These are phyloP conservation scores for Bolboschoenus planiculmis DNA, from an alignment of 176 grass and related monocot species.

Conservation along the genomic window DNA sequence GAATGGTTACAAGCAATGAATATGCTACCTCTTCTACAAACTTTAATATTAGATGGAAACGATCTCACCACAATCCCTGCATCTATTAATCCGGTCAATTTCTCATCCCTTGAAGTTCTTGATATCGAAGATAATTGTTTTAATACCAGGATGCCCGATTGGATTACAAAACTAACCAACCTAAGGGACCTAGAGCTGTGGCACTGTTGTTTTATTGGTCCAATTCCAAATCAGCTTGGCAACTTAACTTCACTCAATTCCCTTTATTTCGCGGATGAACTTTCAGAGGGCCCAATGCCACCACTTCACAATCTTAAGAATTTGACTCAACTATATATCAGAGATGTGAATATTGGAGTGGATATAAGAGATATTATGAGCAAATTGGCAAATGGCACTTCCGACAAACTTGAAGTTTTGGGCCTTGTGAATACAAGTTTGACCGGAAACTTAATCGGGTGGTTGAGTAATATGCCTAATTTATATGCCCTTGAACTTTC, in stretches of 20 bases:
- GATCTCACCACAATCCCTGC: no score
- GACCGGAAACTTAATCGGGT: background rate
- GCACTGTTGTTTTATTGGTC: background rate
- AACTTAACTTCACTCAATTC: background rate
- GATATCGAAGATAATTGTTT: no score
- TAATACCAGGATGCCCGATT: no score
- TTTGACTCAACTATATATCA: no score
- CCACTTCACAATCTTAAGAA: no score
- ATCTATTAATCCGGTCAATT: no score
- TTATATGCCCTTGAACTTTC: background rate
- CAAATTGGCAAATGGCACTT: background rate
- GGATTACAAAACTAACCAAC: no score
- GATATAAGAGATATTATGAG: background rate
- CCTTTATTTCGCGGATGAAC: background rate
- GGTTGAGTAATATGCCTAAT: background rate
- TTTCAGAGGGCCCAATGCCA: no score
- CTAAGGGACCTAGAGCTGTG: no score
- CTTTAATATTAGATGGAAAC: no score
- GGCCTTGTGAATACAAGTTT: background rate
- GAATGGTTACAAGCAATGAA: background rate
- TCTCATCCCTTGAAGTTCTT: no score
- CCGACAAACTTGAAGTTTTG: background rate
- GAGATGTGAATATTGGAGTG: background rate
- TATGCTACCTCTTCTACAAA: no score
- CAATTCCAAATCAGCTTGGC: background rate